Evolutionary conservation across 2,329 filamentous ascomycete species (phyloP), one percentile per base, ranked within the genome.

Genomic region (Aureobasidium sp.): DNA sequence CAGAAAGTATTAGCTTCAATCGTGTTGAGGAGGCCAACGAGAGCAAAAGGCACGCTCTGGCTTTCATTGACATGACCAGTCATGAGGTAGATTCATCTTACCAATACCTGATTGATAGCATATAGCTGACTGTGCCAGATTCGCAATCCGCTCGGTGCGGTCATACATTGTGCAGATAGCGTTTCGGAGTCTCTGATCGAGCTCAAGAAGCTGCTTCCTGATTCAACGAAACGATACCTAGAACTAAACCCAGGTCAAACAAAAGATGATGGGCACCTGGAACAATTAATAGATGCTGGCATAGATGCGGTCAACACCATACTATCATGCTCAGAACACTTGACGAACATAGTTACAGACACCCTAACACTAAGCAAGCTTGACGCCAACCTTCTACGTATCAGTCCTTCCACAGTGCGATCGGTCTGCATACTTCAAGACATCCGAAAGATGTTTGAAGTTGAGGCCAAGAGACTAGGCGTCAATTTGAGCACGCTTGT

Each of bases 301-400:
- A 26, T 66, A 13, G 68, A 67, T 9, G 64, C 68, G 9, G 68
- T 67, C 1, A 64, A 66, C 32, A 72, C 68, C 9, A 71, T 72
- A 29, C 61, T 71, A 7, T 66, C 68, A 10, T 72, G 70, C 42
- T 66, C 69, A 7, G 64, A 66, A 20, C 70, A 72, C 51, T 66
- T 70, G 57, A 70, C 70, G 62, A 69, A 76, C 5, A 79, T 80
- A 51, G 77, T 79, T 2, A 77, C 79, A 62, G 78, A 79, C 63
- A 74, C 79, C 0, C 65, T 80, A 34, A 79, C 76, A 2, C 66
- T 79, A 17, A 75, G 73, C 3, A 77, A 69, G 13, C 65, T 72
- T 8, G 70, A 72, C 23, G 68, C 69, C 1, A 64, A 69, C n/a
- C 64, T 71, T 42, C 63, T 72, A 7, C 69, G 73, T 3, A 76